phyloP scores from a whole-genome alignment of 345 rosid species.

The Gossypium turneri region DNA sequence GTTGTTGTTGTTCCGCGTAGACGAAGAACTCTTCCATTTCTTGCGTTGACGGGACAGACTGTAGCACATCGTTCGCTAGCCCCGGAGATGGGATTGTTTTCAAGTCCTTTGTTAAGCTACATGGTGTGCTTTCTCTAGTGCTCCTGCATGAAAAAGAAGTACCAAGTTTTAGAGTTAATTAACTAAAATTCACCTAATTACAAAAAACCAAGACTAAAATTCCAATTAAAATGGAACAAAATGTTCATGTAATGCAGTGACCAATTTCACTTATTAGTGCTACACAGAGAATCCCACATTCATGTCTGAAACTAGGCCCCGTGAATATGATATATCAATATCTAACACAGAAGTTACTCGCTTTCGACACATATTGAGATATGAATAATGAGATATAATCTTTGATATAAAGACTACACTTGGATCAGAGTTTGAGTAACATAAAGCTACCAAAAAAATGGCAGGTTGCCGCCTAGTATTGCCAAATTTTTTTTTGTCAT shows the following conservation, averaged over 20 bases:
- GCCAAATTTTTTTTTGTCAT: neutral
- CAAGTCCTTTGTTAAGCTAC: slow-evolving; percentile 35
- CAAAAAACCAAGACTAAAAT: neutral
- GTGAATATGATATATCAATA: slow-evolving; percentile 11
- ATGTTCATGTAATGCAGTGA: neutral
- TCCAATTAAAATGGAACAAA: neutral
- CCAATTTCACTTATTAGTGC: slow-evolving; percentile 1
- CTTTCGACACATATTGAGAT: too few species aligned
- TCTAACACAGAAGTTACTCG: neutral
- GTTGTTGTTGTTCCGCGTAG: slow-evolving; percentile 50
- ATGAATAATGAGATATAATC: too few species aligned
- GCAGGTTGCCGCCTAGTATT: neutral
- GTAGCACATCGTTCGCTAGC: slow-evolving; percentile 9
- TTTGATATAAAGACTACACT: too few species aligned
- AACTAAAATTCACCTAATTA: neutral
- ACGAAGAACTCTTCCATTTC: slow-evolving; percentile 83
- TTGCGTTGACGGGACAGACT: neutral
- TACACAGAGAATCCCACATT: slow-evolving; percentile 16
- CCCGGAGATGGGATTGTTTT: slow-evolving; percentile 42
- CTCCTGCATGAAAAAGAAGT: slow-evolving; percentile 27
- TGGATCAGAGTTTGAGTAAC: too few species aligned
- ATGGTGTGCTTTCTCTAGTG: slow-evolving; percentile 54
- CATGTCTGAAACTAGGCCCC: slow-evolving; percentile 17
- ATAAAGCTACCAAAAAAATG: slow-evolving; percentile 8
- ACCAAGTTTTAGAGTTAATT: neutral